These are phyloP conservation scores for Globisporangium rhizosaccharum DNA, from an alignment of 352 stramenopile genomes.

Conservation along the genomic window DNA sequence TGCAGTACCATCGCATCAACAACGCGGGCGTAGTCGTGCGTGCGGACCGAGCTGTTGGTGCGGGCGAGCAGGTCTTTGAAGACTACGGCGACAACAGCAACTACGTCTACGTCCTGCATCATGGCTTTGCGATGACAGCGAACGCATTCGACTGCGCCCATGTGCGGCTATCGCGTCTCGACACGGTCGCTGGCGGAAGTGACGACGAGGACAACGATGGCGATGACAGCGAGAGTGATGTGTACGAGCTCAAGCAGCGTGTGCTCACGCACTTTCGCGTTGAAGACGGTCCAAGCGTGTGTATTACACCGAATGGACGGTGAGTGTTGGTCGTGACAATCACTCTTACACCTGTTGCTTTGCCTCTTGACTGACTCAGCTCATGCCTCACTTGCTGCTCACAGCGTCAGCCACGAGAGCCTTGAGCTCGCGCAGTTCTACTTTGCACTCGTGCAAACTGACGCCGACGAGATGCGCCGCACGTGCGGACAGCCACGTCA, in stretches of 20 bases:
- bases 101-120: conserved; percentile 82
- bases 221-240: background rate
- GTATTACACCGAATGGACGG: conserved; percentile 30
- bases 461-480: conserved; percentile 6
- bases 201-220: background rate
- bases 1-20: conserved; percentile 50
- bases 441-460: conserved; percentile 19
- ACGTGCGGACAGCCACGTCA: conserved; percentile 17
- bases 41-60: conserved; percentile 44
- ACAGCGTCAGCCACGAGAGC: conserved; percentile 14
- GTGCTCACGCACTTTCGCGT: conserved; percentile 26
- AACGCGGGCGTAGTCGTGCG: conserved; percentile 43
- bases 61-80: conserved; percentile 80
- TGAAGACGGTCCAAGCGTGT: conserved; percentile 21
- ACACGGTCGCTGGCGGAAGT: background rate
- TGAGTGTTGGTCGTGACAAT: conserved; percentile 3
- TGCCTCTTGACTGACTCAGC: background rate
- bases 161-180: conserved; percentile 26
- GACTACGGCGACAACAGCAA: conserved; percentile 95
- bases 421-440: conserved; percentile 28
- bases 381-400: background rate
- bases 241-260: conserved; percentile 19
- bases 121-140: conserved; percentile 87
- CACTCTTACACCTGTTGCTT: background rate
- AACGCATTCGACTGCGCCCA: conserved; percentile 88